Evolutionary conservation across 805 yeast species (phyloP), one percentile per base, ranked within the genome.

Genomic region (Ogataea neopini): DNA sequence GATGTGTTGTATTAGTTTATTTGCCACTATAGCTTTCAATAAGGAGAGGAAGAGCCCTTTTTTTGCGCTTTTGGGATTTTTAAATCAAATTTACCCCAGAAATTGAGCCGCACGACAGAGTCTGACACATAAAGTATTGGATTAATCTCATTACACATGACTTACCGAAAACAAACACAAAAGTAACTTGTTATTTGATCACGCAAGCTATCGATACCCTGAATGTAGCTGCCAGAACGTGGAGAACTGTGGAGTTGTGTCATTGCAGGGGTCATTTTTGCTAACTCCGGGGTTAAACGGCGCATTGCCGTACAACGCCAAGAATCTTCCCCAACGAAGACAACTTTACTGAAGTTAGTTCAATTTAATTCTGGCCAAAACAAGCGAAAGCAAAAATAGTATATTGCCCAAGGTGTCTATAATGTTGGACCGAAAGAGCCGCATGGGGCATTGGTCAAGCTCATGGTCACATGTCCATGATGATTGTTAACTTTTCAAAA

Each of bases 31-130:
- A 22, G 5, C 25, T 5, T 22, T 22, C 8, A n/a, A 6, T n/a
- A 19, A 22, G n/a, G 3, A 13, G n/a, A 34, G 19, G 20, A 10
- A 35, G 39, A 13, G 40, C 40, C 28, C 40, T 14, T 25, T 14
- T 37, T 34, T 18, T 18, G 25, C 25, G 22, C 20, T 20, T 17
- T 17, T 9, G n/a, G 20, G 36, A n/a, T 11, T 10, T 23, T 17
- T 39, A 7, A 26, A 17, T 26, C n/a, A 22, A 8, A 17, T 17
- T 25, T 39, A 26, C 42, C 42, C 42, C 42, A 25, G 42, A 39
- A 13, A 39, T 39, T 22, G 42, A 29, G 42, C 42, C 42, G 42
- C 42, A 25, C 42, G 25, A 22, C 8, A 22, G 8, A 25, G n/a
- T 2, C 6, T 9, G n/a, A 15, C 28, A 18, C 18, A 8, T 23